Evolutionary conservation across 768 basidiomycete species (phyloP).

Genomic region (Gymnopilus junonius): DNA sequence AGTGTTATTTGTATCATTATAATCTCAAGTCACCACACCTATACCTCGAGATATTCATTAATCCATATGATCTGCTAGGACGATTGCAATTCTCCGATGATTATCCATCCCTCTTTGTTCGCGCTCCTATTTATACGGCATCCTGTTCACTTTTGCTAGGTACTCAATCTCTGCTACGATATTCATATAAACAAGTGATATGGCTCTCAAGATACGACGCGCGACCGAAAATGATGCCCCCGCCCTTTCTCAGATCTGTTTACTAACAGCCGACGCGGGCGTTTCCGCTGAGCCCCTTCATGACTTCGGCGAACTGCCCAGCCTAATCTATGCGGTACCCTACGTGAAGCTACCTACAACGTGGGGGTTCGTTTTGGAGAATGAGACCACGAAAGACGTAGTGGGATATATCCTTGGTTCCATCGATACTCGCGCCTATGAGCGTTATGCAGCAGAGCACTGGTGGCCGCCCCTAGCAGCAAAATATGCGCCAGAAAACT

Average conservation of each 20-base stretch:
- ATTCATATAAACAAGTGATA: constrained; percentile 16
- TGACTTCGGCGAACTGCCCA: constrained; percentile 65
- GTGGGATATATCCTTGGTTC: constrained; percentile 79
- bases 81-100: background rate
- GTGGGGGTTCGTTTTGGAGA: constrained; percentile 77
- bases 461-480: constrained; percentile 72
- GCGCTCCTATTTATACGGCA: background rate
- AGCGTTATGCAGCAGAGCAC: constrained; percentile 51
- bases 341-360: constrained; percentile 71
- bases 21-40: constrained; percentile 8
- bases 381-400: constrained; percentile 47
- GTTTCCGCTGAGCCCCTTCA: constrained; percentile 65
- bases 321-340: constrained; percentile 75
- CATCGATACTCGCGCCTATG: constrained; percentile 67
- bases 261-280: constrained; percentile 76
- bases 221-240: constrained; percentile 57
- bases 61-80: background rate
- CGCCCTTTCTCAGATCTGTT: constrained; percentile 71
- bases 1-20: constrained; percentile 19
- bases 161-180: background rate
- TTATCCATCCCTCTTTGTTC: background rate
- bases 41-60: background rate
- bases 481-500: constrained; percentile 50
- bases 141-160: background rate
- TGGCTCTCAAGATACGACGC: constrained; percentile 57